These are phyloP conservation scores for Solanum sejunctum DNA, from an alignment of 257 asterid genomes.

Conservation along the genomic window DNA sequence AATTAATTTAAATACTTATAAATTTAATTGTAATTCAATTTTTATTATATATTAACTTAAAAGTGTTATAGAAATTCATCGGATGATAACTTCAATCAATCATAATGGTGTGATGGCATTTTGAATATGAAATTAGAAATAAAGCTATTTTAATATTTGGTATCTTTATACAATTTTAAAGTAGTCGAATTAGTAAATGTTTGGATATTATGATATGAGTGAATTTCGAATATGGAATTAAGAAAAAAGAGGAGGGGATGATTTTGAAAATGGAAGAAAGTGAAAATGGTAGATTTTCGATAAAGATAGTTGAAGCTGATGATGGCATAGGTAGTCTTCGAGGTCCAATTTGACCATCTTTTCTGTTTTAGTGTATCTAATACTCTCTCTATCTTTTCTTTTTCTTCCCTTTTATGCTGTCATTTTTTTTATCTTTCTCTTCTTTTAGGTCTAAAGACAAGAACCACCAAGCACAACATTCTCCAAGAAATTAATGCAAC, in stretches of 20 bases:
- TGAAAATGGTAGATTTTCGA: slow-evolving; percentile 58
- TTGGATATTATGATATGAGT: not conserved
- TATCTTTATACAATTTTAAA: not conserved
- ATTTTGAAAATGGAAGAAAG: slow-evolving; percentile 15
- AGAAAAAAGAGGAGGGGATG: not conserved
- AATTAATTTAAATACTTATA: too few relatives aligned
- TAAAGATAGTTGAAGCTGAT: slow-evolving; percentile 72
- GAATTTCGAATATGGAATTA: not conserved
- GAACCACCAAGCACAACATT: slow-evolving; percentile 21
- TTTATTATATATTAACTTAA: not conserved
- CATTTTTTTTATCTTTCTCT: slow-evolving; percentile 23
- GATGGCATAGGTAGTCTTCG: slow-evolving; percentile 76
- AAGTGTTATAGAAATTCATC: not conserved
- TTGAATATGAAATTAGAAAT: not conserved
- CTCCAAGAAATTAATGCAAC: slow-evolving; percentile 14
- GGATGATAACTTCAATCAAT: not conserved
- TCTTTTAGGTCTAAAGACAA: slow-evolving; percentile 27
- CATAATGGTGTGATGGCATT: not conserved
- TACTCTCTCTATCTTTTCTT: slow-evolving; percentile 28
- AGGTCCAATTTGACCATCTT: slow-evolving; percentile 94
- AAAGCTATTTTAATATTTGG: not conserved
- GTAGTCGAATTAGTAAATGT: not conserved
- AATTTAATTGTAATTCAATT: too few relatives aligned
- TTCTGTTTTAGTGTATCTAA: slow-evolving; percentile 14
- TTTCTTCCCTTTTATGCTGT: slow-evolving; percentile 79